Conservation (phyloP, 176 grass and related monocot genomes). For the Triticum timopheevii region DNA sequence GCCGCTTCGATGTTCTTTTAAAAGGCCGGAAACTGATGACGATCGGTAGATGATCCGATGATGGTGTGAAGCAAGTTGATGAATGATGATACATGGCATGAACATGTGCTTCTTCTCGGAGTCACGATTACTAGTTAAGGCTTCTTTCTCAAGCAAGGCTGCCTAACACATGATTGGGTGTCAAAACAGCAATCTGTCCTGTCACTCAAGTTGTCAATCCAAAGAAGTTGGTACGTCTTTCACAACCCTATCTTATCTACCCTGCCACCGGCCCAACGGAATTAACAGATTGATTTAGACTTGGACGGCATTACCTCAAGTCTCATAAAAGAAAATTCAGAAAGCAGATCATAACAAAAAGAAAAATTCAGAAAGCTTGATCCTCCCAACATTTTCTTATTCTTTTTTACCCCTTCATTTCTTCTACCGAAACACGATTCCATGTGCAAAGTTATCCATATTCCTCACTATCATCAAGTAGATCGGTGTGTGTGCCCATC, state of each 20-base stretch:
- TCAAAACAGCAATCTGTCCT: not conserved
- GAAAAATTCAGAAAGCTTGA: not conserved
- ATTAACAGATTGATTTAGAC: not conserved
- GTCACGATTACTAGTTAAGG: not conserved
- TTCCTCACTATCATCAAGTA: not conserved
- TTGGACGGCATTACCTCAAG: not conserved
- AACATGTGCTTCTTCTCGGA: not conserved
- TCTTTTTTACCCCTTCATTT: not conserved
- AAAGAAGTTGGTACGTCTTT: slow-evolving; percentile 26
- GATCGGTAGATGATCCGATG: not conserved
- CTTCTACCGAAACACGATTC: not conserved
- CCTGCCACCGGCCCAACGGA: not conserved
- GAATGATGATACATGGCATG: slow-evolving; percentile 1
- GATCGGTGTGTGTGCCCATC: not conserved
- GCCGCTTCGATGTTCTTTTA: not conserved
- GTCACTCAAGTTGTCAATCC: slow-evolving; percentile 32
- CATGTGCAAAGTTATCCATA: not conserved
- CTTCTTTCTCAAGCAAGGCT: slow-evolving; percentile 36
- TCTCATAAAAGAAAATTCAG: not conserved
- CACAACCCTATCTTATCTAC: not conserved
- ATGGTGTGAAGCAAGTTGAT: not conserved
- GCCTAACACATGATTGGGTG: slow-evolving; percentile 25
- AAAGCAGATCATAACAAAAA: too few relatives aligned
- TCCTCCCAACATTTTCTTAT: not conserved
- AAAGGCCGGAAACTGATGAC: not conserved